A percentile compares a stretch with the other conserved stretches of the same genome.
phyloP scores from a whole-genome alignment of 352 stramenopile genomes.

The Phytophthora sansomeana region DNA sequence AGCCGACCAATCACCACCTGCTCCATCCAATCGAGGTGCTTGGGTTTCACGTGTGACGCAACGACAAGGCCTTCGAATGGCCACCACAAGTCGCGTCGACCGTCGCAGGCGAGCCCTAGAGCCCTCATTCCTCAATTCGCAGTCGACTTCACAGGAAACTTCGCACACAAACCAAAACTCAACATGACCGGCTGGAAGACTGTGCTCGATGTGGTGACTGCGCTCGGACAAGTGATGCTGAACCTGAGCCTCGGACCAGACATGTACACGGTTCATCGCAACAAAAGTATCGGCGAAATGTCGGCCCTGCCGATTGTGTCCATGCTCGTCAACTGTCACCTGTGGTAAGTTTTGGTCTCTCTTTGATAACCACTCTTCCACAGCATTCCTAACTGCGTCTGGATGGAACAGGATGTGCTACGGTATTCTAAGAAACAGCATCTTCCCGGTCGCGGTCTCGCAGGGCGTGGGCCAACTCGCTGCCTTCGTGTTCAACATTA shows the following conservation, averaged over 20 bases:
- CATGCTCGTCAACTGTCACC: conserved; percentile 31
- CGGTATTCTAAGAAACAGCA: conserved; percentile 28
- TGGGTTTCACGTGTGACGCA: conserved; percentile 11
- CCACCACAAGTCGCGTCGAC: not conserved
- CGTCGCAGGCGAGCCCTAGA: not conserved
- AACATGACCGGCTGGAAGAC: conserved; percentile 28
- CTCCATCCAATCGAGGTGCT: conserved; percentile 21
- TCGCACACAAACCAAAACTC: conserved; percentile 5
- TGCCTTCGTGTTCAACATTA: conserved; percentile 23
- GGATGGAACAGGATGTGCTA: conserved; percentile 27
- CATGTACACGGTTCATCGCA: conserved; percentile 29
- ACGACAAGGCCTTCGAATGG: no score
- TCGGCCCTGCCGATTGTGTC: conserved; percentile 16
- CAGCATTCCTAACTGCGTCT: not conserved
- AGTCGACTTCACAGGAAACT: conserved; percentile 4
- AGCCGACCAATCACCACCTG: not conserved
- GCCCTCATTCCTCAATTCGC: conserved; percentile 7
- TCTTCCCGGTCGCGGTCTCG: conserved; percentile 36
- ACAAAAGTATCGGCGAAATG: conserved; percentile 33
- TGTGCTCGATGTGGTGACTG: conserved; percentile 28
- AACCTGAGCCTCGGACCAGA: conserved; percentile 32
- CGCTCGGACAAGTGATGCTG: conserved; percentile 24
- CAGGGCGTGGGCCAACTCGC: conserved; percentile 26
- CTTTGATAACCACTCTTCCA: not conserved
- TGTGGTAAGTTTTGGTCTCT: conserved; percentile 28